Base-by-base conservation (phyloP, 2,329 filamentous ascomycete species). In the Hymenoscyphus linearis region DNA sequence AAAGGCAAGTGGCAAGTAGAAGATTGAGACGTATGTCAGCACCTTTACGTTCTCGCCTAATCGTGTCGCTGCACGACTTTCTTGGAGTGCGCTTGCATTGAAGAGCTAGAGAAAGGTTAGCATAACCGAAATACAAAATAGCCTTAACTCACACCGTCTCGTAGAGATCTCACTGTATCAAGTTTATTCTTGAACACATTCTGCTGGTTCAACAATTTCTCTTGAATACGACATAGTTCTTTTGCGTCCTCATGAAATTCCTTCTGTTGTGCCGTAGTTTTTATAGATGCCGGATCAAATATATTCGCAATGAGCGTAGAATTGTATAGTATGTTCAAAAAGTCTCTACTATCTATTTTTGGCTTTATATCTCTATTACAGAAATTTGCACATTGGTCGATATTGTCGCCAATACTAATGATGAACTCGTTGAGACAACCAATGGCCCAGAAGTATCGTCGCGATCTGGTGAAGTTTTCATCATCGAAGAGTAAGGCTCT, bases 1-100 rank as follows among this genome's bases (percentile, higher is more conserved):
- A 57, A 76, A 76, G 6, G 72, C 68, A 4, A 77, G 62, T 0
- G 75, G 75, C 0, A 77, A 66, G 57, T 73, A 77, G 56, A 77
- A 76, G 16, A 76, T 74, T 55, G 72, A 76, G 18, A 77, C 74
- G 35, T 73, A 72, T 7, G 75, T 76, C 53, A 77, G 68, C 0
- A 77, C 66, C 34, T 73, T 71, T 9, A 77, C 70, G 40, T 76
- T 76, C 44, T 75, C 67, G 0, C 72, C 71, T 0, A 75, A 64
- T 25, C 64, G 66, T 0, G 69, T 74, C 26, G 72, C 69, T 27
- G 69, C 68, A 35, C 70, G 62, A 57, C 68, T 71, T 61, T 72
- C 70, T n/a, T 70, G 67, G 4, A 72, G 66, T n/a, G 60, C 61
- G 52, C 70, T 71, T 2, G 70, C 70, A 34, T 62, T 71, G 60